Base-by-base conservation (phyloP, 2,329 filamentous ascomycete species). In the Atkinsonella texensis region DNA sequence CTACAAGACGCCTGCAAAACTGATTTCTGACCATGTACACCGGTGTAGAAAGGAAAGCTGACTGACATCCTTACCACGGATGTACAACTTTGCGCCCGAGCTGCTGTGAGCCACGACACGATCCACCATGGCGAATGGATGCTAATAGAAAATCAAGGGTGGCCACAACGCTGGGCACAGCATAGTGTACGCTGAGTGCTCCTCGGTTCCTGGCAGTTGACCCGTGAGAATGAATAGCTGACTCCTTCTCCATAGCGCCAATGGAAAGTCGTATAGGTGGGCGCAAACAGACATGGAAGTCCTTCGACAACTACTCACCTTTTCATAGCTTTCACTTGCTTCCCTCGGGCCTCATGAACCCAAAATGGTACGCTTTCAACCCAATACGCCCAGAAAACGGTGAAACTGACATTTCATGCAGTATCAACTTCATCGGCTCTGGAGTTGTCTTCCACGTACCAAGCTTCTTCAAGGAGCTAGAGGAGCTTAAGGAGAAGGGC, bases 311-410 rank as follows among this genome's bases (percentile, higher is more conserved):
- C n/a, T 41, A 39, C 42, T 40, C 41, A 18, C 31, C 40, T 38
- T 20, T 15, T 13, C 46, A 28, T 52, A 65, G 75, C 66, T 78
- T 80, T 57, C 79, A 84, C 64, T 75, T 85, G 53, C 69, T 84
- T 48, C 79, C 83, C 23, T 85, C 80, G 52, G 87, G 87, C 54
- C 76, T 90, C 54, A 74, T 90, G 57, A 87, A 85, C 63, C 82
- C 84, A 7, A 71, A 72, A 43, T 86, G 64, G 56, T 61, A 52
- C 44, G 74, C 80, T 49, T 47, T 51, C 23, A n/a, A 41, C 13
- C 17, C 40, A 46, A 4, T 20, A 23, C 15, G 33, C 35, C 23
- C 44, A 15, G 51, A 50, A 45, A 48, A 53, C 51, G 33, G 45
- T 42, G 44, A 51, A 23, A 46, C 47, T 55, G 43, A 57, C 51